Percentiles rank a stretch among this genome's conserved stretches.
These are phyloP conservation scores for Datura wrightii DNA, from an alignment of 257 asterid genomes.

Conservation along the genomic window DNA sequence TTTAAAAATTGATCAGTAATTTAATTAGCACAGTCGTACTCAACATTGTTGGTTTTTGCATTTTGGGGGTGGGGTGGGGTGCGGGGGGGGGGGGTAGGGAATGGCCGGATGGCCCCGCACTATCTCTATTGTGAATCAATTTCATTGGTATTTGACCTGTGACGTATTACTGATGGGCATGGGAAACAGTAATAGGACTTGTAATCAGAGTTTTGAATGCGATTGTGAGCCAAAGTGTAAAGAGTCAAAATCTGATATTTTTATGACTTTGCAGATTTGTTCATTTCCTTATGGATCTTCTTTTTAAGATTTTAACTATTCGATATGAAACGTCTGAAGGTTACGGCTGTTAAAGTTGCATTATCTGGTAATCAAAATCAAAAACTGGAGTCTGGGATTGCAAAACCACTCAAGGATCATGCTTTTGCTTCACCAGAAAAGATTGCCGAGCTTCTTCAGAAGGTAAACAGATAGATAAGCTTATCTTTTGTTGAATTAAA, in stretches of 20 bases:
- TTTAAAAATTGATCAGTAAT: neutral
- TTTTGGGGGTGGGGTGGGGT: neutral
- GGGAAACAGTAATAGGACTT: neutral
- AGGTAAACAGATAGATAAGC: slow-evolving; percentile 56
- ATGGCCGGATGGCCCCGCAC: neutral
- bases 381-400: slow-evolving; percentile 61
- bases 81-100: neutral
- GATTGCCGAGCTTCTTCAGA: slow-evolving; percentile 82
- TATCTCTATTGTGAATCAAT: neutral
- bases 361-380: slow-evolving; percentile 68
- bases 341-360: slow-evolving; percentile 92
- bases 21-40: neutral
- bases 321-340: slow-evolving; percentile 53
- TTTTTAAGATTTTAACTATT: neutral
- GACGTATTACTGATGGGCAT: neutral
- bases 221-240: neutral
- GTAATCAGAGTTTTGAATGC: neutral
- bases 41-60: neutral
- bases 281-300: neutral
- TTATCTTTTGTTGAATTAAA: neutral
- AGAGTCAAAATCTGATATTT: neutral
- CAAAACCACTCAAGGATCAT: slow-evolving; percentile 86
- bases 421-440: slow-evolving; percentile 96
- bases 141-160: neutral
- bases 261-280: neutral